Evolutionary conservation across 2,329 filamentous ascomycete genomes (phyloP).

Genomic region (Fusarium sacchari): DNA sequence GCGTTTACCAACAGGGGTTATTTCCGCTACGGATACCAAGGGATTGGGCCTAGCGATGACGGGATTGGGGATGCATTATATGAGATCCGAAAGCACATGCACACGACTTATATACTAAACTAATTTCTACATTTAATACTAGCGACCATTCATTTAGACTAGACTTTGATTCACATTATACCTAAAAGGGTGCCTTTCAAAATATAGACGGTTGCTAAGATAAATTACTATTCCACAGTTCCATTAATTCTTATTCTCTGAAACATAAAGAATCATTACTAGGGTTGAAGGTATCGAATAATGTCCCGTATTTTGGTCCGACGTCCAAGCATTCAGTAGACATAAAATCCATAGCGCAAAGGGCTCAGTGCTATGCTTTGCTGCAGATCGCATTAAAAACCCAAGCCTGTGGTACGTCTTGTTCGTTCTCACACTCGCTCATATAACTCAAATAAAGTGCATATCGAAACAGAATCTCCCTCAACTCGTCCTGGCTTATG

Average conservation of each 20-base stretch:
- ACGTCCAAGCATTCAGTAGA: neutral
- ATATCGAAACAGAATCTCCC: slow-evolving; percentile 48
- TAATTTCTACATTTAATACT: slow-evolving; percentile 38
- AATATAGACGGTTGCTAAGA: slow-evolving; percentile 13
- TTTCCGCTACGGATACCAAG: slow-evolving; percentile 22
- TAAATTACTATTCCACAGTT: neutral
- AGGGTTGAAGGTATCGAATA: neutral
- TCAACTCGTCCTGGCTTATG: slow-evolving; percentile 39
- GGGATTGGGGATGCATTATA: slow-evolving; percentile 28
- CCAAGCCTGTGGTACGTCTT: slow-evolving; percentile 46
- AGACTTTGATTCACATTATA: slow-evolving; percentile 32
- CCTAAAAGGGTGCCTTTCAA: slow-evolving; percentile 12
- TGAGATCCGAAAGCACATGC: slow-evolving; percentile 30
- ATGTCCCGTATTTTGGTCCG: neutral
- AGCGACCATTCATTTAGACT: slow-evolving; percentile 41
- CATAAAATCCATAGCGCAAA: neutral
- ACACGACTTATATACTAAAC: slow-evolving; percentile 31
- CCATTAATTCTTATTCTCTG: neutral
- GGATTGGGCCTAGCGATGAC: slow-evolving; percentile 30
- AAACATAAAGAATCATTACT: neutral
- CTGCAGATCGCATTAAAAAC: slow-evolving; percentile 41
- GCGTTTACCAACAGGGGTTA: slow-evolving; percentile 27
- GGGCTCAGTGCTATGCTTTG: neutral
- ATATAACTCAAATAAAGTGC: slow-evolving; percentile 50
- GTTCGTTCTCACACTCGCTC: slow-evolving; percentile 36